Percentiles rank a stretch among this genome's conserved stretches.
Evolutionary conservation across 164 flowering plant species (phyloP).

Genomic region (Liquidambar formosana): DNA sequence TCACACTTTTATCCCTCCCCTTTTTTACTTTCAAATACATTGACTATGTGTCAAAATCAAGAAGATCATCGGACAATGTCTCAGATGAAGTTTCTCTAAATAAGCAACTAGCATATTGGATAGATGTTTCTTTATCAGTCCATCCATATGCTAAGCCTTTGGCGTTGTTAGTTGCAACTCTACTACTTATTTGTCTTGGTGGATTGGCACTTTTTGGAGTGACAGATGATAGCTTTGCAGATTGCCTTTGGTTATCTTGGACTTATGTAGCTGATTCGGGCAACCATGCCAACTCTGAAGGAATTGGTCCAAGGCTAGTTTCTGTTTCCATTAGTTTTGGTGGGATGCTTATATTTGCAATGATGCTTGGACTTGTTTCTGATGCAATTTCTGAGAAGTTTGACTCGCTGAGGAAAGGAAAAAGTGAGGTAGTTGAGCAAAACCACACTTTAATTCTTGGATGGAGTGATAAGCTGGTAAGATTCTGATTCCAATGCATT

Average conservation of each 20-base stretch:
- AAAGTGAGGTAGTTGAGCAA: slow-evolving; percentile 77
- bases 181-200: slow-evolving; percentile 67
- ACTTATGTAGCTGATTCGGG: slow-evolving; percentile 75
- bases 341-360: slow-evolving; percentile 90
- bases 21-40: slow-evolving; percentile 53
- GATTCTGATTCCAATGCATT: not conserved
- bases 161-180: slow-evolving; percentile 69
- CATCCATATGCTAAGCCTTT: slow-evolving; percentile 71
- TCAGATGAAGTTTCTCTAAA: slow-evolving; percentile 57
- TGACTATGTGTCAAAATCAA: slow-evolving; percentile 51
- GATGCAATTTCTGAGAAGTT: slow-evolving; percentile 88
- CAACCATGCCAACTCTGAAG: slow-evolving; percentile 69
- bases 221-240: slow-evolving; percentile 65
- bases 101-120: slow-evolving; percentile 66
- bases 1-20: slow-evolving; percentile 46
- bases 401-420: slow-evolving; percentile 82
- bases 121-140: slow-evolving; percentile 61
- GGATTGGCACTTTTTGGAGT: slow-evolving; percentile 82
- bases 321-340: slow-evolving; percentile 82
- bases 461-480: slow-evolving; percentile 79
- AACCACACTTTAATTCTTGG: slow-evolving; percentile 79
- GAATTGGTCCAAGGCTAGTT: slow-evolving; percentile 67
- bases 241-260: slow-evolving; percentile 85
- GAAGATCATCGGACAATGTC: slow-evolving; percentile 41
- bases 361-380: slow-evolving; percentile 93